Evolutionary conservation across 768 basidiomycete species (phyloP).

Genomic region (Steccherinum ochraceum): DNA sequence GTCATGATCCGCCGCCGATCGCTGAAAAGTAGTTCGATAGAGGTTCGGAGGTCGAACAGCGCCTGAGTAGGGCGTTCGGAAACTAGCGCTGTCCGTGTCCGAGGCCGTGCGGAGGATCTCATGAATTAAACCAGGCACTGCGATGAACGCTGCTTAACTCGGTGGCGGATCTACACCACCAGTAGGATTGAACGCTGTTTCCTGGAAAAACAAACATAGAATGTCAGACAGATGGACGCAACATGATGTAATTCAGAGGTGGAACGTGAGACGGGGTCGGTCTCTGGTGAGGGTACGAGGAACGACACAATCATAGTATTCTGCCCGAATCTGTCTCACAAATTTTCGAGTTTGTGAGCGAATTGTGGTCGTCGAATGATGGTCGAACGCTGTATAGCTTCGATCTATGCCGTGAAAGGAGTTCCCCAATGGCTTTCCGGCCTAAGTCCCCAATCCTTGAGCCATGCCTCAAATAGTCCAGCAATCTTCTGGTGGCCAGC

Average conservation of each 20-base stretch:
- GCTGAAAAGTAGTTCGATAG: no score
- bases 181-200: neutral
- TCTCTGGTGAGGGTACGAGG: neutral
- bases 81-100: neutral
- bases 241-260: neutral
- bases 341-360: neutral
- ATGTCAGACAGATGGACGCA: neutral
- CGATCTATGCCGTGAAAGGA: no score
- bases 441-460: slow-evolving; percentile 40
- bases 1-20: neutral
- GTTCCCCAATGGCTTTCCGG: slow-evolving; percentile 17
- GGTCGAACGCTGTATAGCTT: neutral
- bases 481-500: slow-evolving; percentile 44
- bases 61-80: neutral
- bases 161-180: neutral
- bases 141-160: neutral
- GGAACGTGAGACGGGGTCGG: neutral
- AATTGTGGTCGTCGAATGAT: neutral
- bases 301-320: neutral
- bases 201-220: neutral
- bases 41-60: neutral
- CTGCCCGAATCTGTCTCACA: no score
- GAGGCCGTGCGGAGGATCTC: neutral
- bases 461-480: slow-evolving; percentile 36
- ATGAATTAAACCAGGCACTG: neutral